These are phyloP conservation scores for Neonectria faginata DNA, from an alignment of 2,329 filamentous ascomycete species.

Conservation along the genomic window DNA sequence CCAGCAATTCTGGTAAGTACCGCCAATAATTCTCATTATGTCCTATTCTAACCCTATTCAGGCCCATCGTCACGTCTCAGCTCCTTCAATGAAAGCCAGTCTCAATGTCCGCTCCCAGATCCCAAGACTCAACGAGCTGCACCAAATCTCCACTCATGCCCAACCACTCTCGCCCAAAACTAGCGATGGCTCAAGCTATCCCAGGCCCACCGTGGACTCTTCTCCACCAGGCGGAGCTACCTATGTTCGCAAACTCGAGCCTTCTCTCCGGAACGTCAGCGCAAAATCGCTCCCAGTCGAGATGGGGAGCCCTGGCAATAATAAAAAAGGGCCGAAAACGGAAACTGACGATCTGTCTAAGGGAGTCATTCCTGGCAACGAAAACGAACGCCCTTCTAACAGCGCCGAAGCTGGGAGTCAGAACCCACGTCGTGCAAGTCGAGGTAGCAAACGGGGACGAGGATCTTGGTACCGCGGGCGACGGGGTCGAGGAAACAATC, in stretches of 20 bases:
- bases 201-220: background rate
- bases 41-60: conserved; percentile 21
- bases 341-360: conserved; percentile 7
- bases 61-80: conserved; percentile 45
- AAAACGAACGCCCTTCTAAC: conserved; percentile 30
- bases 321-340: background rate
- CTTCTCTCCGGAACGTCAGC: conserved; percentile 12
- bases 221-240: background rate
- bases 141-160: conserved; percentile 17
- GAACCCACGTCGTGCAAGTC: conserved; percentile 30
- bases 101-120: conserved; percentile 38
- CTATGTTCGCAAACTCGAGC: conserved; percentile 2
- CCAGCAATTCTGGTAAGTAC: conserved; percentile 28
- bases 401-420: conserved; percentile 11
- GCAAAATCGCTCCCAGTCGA: conserved; percentile 7
- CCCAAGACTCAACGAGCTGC: conserved; percentile 39
- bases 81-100: conserved; percentile 37
- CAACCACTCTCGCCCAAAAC: background rate
- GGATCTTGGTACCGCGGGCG: conserved; percentile 44
- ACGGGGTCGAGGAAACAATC: conserved; percentile 40
- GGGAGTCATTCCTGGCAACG: conserved; percentile 3
- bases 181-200: background rate
- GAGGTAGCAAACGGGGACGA: conserved; percentile 45
- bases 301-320: background rate
- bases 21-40: background rate